Evolutionary conservation across 1,284 basidiomycete genomes (phyloP).

Genomic region (Cryptococcus amylolentus): DNA sequence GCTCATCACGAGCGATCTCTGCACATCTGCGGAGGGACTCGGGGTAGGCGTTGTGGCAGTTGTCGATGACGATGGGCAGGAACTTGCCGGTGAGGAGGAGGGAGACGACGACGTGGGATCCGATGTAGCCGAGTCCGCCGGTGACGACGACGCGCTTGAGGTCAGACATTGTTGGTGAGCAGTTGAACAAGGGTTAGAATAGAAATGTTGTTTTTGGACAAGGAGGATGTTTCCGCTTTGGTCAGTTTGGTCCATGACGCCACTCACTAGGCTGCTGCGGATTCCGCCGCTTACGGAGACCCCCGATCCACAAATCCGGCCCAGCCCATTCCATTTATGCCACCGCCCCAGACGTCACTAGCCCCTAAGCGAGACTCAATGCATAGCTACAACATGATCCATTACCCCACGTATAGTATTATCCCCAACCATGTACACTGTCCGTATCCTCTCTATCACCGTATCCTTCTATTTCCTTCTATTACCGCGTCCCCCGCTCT

Average conservation of each 20-base stretch:
- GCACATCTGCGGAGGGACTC: conserved; percentile 69
- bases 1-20: conserved; percentile 66
- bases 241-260: no score
- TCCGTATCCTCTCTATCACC: background rate
- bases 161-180: background rate
- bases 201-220: background rate
- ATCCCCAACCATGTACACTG: no score
- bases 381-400: no score
- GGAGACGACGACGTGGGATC: conserved; percentile 84
- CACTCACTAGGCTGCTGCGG: no score
- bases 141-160: conserved; percentile 46
- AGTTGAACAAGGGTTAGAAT: background rate
- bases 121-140: conserved; percentile 55
- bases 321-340: no score
- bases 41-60: conserved; percentile 84
- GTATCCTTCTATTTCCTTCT: no score
- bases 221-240: background rate
- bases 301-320: no score
- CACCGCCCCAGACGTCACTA: background rate
- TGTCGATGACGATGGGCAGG: conserved; percentile 89
- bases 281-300: no score
- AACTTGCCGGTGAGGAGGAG: conserved; percentile 82
- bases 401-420: no score
- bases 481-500: background rate
- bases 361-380: background rate